A percentile compares a stretch with the other conserved stretches of the same genome.
Conservation (phyloP, 139 green algal species). For the Chlorella sp. region DNA sequence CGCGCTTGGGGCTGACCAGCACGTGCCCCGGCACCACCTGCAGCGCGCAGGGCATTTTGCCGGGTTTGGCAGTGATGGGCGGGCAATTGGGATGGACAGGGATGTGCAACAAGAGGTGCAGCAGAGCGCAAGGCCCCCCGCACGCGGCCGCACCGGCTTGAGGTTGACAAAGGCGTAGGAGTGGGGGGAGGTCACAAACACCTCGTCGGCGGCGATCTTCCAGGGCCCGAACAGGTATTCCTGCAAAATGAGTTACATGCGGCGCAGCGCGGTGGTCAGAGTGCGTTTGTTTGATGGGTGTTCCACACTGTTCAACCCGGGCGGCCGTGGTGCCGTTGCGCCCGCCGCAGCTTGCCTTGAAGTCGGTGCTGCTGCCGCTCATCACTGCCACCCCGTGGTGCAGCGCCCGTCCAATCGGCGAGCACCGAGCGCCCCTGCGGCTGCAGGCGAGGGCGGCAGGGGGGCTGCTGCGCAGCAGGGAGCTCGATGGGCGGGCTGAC, state of each 20-base stretch:
- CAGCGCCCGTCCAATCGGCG: not conserved
- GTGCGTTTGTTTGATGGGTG: no score
- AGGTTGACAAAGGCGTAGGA: conserved; percentile 96
- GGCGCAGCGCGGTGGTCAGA: no score
- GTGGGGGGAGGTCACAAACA: conserved; percentile 78
- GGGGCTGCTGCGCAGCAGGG: not conserved
- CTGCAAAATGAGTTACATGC: conserved; percentile 10
- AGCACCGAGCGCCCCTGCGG: not conserved
- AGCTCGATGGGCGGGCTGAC: no score
- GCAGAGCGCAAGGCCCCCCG: no score
- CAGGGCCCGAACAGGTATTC: conserved; percentile 76
- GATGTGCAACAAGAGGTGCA: no score
- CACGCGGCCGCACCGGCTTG: conserved; percentile 77
- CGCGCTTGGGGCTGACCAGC: conserved; percentile 83
- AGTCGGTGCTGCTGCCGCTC: conserved; percentile 8
- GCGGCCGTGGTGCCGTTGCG: no score
- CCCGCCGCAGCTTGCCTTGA: not conserved
- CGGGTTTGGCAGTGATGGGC: no score
- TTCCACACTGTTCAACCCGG: no score
- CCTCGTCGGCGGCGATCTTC: conserved; percentile 69
- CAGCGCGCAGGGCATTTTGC: no score
- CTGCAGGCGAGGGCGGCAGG: not conserved
- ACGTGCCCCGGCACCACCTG: conserved; percentile 93
- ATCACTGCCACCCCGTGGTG: not conserved
- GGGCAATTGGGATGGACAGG: no score